Base-by-base conservation (phyloP, 2,329 filamentous ascomycete genomes). In the Fusarium chuoi region DNA sequence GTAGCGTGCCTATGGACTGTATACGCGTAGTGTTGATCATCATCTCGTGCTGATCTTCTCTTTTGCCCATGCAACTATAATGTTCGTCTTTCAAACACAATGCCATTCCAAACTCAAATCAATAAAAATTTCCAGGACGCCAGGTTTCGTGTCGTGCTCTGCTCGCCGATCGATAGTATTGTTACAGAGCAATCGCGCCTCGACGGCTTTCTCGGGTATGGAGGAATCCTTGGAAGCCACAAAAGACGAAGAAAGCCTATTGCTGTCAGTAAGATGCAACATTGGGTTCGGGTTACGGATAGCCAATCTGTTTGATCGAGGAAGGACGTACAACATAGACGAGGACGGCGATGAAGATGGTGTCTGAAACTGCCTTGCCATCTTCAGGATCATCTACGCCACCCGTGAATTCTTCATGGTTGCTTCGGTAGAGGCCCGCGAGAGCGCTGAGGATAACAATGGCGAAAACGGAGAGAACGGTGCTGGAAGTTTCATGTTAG, bases 191-290 rank as follows among this genome's bases (percentile, higher is more conserved):
- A 84, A 98, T 98, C 71, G 94, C 93, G 74, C 95, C 95, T 81
- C 93, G 89, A 83, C 93, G 89, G 84, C 90, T 94, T 83, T 95
- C 92, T 83, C 94, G 92, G 78, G 94, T 85, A 83, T 98, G 95
- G 70, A 98, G 88, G 80, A 93, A 90, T 73, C 95, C 96, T 83
- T 98, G 96, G 76, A 95, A 90, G 65, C 92, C 93, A 84, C 96
- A 98, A 85, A 97, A 98, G 57, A 97, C 88, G 64, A 98, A 89
- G 87, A 98, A 98, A 24, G 88, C 91, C 95, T 97, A 13, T 24
- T 39, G 5, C 18, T 54, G 58, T 68, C n/a, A 77, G 72, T 56
- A 26, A 42, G 22, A 60, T 22, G 18, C 39, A 22, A 26, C 17
- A 30, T 18, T 33, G 22, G 6, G 3, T 42, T 54, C n/a, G 41